phyloP scores from a whole-genome alignment of 164 flowering plant species.

The Macadamia integrifolia region DNA sequence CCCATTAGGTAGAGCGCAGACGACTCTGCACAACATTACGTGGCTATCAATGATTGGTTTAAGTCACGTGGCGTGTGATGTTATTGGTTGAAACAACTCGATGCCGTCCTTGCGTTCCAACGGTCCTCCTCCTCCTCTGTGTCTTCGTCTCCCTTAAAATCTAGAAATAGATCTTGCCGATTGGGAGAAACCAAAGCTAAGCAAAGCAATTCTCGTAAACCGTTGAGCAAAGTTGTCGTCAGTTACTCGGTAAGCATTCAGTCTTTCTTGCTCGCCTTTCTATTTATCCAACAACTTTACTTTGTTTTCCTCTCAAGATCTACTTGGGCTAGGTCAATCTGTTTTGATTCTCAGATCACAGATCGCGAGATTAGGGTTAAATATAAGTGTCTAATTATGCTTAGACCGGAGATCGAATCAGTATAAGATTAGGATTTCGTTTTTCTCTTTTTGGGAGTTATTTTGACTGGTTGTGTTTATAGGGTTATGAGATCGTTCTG shows the following conservation, averaged over 20 bases:
- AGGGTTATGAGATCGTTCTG: conserved; percentile 12
- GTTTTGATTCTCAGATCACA: neutral
- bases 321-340: too few relatives aligned
- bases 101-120: conserved; percentile 1
- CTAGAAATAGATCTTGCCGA: too few relatives aligned
- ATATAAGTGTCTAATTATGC: neutral
- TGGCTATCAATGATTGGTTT: conserved; percentile 31
- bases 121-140: too few relatives aligned
- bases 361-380: neutral
- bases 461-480: neutral
- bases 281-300: too few relatives aligned
- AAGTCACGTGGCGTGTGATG: conserved; percentile 31
- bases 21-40: conserved; percentile 11
- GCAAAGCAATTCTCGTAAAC: too few relatives aligned
- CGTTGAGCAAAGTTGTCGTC: neutral
- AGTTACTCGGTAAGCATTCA: neutral
- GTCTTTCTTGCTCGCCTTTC: neutral
- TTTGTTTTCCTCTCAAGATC: neutral
- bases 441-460: neutral
- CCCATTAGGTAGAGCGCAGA: too few relatives aligned
- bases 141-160: too few relatives aligned
- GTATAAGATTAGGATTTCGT: neutral
- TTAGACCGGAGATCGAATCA: neutral
- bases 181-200: too few relatives aligned
- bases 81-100: conserved; percentile 48